Evolutionary conservation across 2,329 filamentous ascomycete species (phyloP), one percentile per base, ranked within the genome.

Genomic region (Paracoccidioides lutzii): DNA sequence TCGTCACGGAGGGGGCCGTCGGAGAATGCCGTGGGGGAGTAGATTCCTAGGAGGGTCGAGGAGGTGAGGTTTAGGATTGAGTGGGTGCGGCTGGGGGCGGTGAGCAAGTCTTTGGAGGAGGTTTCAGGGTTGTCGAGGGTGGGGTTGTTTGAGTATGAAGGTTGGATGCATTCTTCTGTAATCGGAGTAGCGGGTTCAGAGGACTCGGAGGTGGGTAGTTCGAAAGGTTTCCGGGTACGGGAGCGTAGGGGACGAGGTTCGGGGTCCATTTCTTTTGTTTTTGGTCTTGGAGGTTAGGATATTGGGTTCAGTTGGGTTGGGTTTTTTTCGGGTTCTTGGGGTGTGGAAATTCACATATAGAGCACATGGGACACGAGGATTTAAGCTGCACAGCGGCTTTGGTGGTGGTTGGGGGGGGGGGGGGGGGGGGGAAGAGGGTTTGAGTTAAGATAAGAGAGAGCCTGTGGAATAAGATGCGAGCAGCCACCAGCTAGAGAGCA

Each of bases 1-100:
- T 59, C 59, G 12, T 55, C 52, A 22, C 52, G 53, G n/a, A 46
- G 44, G n/a, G 53, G 44, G 22, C 60, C 71, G 46, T 79, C 75
- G 57, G 80, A 79, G 37, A 22, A 22, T 2, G 79, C 78, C 0
- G 81, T 81, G 5, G 82, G 83, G 9, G 83, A 84, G 75, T 95
- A 98, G 65, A 98, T 98, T 55, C 93, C 91, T 62, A 86, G 87
- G 4, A 98, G 80, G 0, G 93, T 95, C 2, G 89, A 90, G 8
- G 87, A 85, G 3, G 89, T 95, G 58, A 98, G 78, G 67, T 96
- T 95, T 66, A 90, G 76, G 56, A 89, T 81, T 8, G 89, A 95
- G 61, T 85, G 82, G 30, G 84, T 87, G 57, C 88, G 82, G 66
- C 80, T 84, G 61, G 82, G 22, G 22, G 22, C 75, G 53, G 78